These are phyloP conservation scores for Hericium alpestre DNA, from an alignment of 768 basidiomycete species.

Conservation along the genomic window DNA sequence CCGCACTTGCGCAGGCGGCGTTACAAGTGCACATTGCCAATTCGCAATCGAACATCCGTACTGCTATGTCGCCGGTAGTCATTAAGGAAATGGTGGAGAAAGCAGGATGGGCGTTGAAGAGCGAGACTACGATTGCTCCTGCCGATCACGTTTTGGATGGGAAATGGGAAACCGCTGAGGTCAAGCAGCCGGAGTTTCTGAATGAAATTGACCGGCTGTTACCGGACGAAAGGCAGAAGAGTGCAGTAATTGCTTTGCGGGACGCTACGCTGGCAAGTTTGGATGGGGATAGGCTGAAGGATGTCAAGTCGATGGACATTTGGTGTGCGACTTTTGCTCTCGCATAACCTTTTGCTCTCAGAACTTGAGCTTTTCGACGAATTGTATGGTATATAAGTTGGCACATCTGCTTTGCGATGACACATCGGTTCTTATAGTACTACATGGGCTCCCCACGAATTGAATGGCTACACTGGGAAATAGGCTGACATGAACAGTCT, in stretches of 20 bases:
- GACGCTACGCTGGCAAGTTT: conserved; percentile 17
- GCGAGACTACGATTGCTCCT: conserved; percentile 17
- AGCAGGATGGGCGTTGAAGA: conserved; percentile 15
- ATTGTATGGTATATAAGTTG: too few species aligned
- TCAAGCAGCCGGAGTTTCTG: conserved; percentile 15
- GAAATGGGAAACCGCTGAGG: conserved; percentile 24
- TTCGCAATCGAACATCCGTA: conserved; percentile 25
- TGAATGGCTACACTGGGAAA: too few species aligned
- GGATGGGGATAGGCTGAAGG: conserved; percentile 7
- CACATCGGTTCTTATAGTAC: too few species aligned
- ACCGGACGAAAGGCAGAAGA: conserved; percentile 23
- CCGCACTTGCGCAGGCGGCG: conserved; percentile 26
- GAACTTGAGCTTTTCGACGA: too few species aligned
- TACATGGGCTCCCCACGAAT: too few species aligned
- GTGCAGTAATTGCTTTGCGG: conserved; percentile 21
- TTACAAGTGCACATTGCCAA: conserved; percentile 23
- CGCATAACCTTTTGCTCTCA: neutral
- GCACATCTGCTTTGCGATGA: too few species aligned
- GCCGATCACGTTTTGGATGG: conserved; percentile 22
- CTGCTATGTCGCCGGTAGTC: conserved; percentile 22
- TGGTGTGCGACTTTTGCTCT: conserved; percentile 19
- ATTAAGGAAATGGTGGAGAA: conserved; percentile 19
- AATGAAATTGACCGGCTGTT: conserved; percentile 17
- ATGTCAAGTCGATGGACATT: conserved; percentile 22
- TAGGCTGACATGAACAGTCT: too few species aligned